These are phyloP conservation scores for Obelidium mucronatum DNA, from an alignment of 192 early-diverging fungal genomes.

Conservation along the genomic window DNA sequence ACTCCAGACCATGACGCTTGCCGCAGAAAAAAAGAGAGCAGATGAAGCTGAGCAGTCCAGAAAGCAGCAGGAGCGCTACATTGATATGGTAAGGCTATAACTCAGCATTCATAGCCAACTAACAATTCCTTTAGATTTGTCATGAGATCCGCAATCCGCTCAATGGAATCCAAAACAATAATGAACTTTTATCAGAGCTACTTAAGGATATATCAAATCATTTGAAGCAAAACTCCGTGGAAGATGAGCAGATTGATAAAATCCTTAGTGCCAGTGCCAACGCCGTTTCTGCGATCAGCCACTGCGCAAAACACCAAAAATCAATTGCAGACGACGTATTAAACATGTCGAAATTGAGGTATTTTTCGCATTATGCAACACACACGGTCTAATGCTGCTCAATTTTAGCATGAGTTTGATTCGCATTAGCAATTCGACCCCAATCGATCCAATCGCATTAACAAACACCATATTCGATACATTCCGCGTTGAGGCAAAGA, in stretches of 20 bases:
- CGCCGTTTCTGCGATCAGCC: neutral
- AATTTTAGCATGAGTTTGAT: neutral
- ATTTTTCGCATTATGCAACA: neutral
- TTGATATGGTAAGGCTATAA: constrained; percentile 21
- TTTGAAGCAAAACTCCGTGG: neutral
- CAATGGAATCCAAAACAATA: constrained; percentile 31
- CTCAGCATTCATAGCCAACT: neutral
- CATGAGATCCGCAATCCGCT: constrained; percentile 48
- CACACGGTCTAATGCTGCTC: neutral
- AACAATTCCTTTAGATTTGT: constrained; percentile 21
- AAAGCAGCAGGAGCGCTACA: constrained; percentile 5
- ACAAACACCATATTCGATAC: constrained; percentile 5
- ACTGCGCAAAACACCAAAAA: neutral
- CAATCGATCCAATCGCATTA: neutral
- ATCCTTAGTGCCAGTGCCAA: neutral
- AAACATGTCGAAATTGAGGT: constrained; percentile 16
- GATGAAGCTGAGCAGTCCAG: neutral
- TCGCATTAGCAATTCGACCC: neutral
- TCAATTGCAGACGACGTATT: constrained; percentile 16
- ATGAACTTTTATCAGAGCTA: neutral
- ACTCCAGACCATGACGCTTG: neutral
- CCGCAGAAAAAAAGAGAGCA: constrained; percentile 4
- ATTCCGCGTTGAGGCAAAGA: neutral
- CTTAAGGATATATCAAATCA: neutral
- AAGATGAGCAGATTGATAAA: neutral